A percentile compares a stretch with the other conserved stretches of the same genome.
These are phyloP conservation scores for Spathaspora arborariae DNA, from an alignment of 805 yeast genomes.

Conservation along the genomic window DNA sequence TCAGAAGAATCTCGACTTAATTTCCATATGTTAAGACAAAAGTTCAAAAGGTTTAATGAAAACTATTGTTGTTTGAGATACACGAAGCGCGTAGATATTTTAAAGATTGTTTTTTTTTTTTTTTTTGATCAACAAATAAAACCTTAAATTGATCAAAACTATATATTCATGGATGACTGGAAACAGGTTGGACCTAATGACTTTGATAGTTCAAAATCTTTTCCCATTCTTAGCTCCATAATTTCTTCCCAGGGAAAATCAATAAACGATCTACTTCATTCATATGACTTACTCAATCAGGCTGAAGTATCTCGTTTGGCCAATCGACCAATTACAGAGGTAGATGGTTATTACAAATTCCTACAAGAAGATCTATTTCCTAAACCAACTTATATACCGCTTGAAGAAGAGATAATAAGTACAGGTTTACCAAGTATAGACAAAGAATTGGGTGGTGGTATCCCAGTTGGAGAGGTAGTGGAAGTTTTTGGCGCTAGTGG, in stretches of 20 bases:
- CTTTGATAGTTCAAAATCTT: conserved; percentile 9
- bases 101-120: no score
- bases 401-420: conserved; percentile 6
- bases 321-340: conserved; percentile 24
- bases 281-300: conserved; percentile 10
- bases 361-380: background rate
- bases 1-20: no score
- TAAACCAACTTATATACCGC: background rate
- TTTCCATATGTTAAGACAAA: no score
- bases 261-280: conserved; percentile 21
- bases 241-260: conserved; percentile 23
- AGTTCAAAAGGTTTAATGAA: no score
- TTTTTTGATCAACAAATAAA: no score
- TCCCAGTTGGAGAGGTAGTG: conserved; percentile 37
- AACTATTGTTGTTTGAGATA: no score
- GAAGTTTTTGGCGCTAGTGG: conserved; percentile 86
- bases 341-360: conserved; percentile 16
- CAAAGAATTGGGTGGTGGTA: conserved; percentile 26
- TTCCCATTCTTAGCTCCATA: conserved; percentile 13
- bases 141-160: no score
- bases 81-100: no score
- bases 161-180: conserved; percentile 19
- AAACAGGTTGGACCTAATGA: conserved; percentile 17
- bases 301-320: conserved; percentile 17
- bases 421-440: conserved; percentile 28